phyloP scores from a whole-genome alignment of 2,329 filamentous ascomycete genomes.

The Monilinia vaccinii-corymbosi region DNA sequence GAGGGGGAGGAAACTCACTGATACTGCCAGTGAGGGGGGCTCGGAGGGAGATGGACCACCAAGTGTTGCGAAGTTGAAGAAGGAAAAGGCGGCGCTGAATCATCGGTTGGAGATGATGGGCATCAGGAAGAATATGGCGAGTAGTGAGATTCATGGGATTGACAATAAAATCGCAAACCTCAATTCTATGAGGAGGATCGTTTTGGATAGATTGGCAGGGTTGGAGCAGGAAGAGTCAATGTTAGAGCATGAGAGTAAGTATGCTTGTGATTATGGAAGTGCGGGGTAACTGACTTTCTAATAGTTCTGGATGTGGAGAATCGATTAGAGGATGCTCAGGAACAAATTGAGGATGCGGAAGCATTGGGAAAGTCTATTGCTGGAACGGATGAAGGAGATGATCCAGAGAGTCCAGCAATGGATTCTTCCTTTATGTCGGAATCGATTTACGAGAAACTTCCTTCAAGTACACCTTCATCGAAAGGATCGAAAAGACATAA shows the following conservation, averaged over 20 bases:
- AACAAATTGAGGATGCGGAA: conserved; percentile 49
- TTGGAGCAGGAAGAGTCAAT: conserved; percentile 87
- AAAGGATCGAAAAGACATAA: conserved; percentile 41
- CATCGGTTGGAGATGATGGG: conserved; percentile 86
- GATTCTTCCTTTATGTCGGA: conserved; percentile 84
- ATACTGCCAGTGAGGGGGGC: conserved; percentile 39
- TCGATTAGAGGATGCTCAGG: conserved; percentile 52
- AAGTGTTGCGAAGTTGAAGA: conserved; percentile 63
- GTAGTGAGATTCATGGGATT: conserved; percentile 90
- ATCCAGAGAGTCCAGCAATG: conserved; percentile 34
- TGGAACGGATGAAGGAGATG: conserved; percentile 43
- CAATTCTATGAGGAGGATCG: conserved; percentile 83
- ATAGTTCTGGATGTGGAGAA: conserved; percentile 54
- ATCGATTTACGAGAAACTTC: conserved; percentile 91
- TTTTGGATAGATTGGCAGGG: conserved; percentile 75
- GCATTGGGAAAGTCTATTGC: conserved; percentile 43
- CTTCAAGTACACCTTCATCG: conserved; percentile 43
- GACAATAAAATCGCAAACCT: conserved; percentile 95
- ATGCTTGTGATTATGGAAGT: background rate
- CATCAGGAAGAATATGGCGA: conserved; percentile 94
- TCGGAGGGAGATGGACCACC: conserved; percentile 45
- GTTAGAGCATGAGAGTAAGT: conserved; percentile 77
- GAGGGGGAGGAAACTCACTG: conserved; percentile 66
- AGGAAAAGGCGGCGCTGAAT: conserved; percentile 69
- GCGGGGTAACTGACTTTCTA: conserved; percentile 11